A percentile compares a stretch with the other conserved stretches of the same genome.
These are phyloP conservation scores for Paramecium bursaria DNA, from an alignment of 73 alveolate genomes.

Conservation along the genomic window DNA sequence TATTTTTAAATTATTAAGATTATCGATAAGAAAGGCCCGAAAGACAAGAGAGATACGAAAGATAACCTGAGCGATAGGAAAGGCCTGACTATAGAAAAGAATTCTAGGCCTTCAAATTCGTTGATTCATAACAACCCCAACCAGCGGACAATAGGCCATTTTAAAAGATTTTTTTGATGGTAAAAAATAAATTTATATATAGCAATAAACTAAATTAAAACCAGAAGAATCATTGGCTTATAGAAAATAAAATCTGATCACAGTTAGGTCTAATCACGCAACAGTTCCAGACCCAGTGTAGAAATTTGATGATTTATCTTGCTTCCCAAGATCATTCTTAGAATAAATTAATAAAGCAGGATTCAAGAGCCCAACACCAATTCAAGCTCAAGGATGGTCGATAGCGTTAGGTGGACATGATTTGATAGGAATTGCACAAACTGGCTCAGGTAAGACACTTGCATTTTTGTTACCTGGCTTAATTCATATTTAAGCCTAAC, in stretches of 20 bases:
- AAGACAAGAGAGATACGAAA: too few species aligned
- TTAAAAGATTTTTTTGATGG: too few species aligned
- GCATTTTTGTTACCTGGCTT: constrained; percentile 90
- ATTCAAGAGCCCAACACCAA: constrained; percentile 72
- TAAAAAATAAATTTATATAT: too few species aligned
- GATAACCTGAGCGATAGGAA: too few species aligned
- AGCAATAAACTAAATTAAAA: too few species aligned
- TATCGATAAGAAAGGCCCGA: too few species aligned
- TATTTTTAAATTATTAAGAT: too few species aligned
- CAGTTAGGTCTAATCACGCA: background rate
- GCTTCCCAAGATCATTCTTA: constrained; percentile 52
- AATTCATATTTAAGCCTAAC: constrained; percentile 74
- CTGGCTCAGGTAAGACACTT: constrained; percentile 97
- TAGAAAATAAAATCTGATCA: background rate
- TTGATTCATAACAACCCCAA: too few species aligned
- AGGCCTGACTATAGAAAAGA: too few species aligned
- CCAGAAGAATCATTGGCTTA: constrained; percentile 8
- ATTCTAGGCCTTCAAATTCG: too few species aligned
- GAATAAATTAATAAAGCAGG: constrained; percentile 68
- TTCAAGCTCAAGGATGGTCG: constrained; percentile 66
- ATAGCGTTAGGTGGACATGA: constrained; percentile 78
- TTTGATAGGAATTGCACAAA: constrained; percentile 86
- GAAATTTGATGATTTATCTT: constrained; percentile 56
- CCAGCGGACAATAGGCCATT: too few species aligned
- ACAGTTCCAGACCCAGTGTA: constrained; percentile 49